Evolutionary conservation across 257 asterid genomes (phyloP), one percentile per base, ranked within the genome.

Genomic region (Salvia rosmarinus): DNA sequence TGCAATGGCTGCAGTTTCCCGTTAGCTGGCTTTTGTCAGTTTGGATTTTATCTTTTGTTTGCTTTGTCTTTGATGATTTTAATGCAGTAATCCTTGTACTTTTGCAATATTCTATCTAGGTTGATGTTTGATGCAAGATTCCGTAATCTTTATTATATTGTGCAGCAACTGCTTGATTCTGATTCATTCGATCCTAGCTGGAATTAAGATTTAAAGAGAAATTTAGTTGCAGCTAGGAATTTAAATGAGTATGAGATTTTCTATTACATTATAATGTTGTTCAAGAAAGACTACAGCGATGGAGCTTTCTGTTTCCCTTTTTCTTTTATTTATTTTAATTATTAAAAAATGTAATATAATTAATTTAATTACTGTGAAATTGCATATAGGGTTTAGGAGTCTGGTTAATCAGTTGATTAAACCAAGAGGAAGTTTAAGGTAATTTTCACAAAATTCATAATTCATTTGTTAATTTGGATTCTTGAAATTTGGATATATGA

Each of bases 1-100:
- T 71, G 86, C 91, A 11, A 23, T 66, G 32, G 77, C 74, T 56
- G 86, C 92, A 25, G 64, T 74, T 77, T 81, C 85, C 44, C 82
- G 73, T 14, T 42, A 44, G 55, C 51, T 21, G 59, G 52, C 51
- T 39, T 67, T 72, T 34, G 8, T 49, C 75, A 72, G 10, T 66
- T 72, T 25, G 56, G 30, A 64, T 39, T 35, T 56, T 43, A 9
- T 1, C 21, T 10, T 9, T 13, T 23, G 49, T 5, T 21, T 55
- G 0, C 50, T 25, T 0, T 76, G 52, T 28, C 6, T 37, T 14
- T 16, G 3, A 42, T 54, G 2, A 35, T 40, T 13, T 62, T 30
- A 37, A 40, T 62, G 64, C 43, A n/a, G 44, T 35, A n/a, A 59
- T 37, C 46, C 57, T 40, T 65, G 73, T 57, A 60, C 67, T 68